phyloP scores from a whole-genome alignment of 768 basidiomycete species.

The Calocybe indica region DNA sequence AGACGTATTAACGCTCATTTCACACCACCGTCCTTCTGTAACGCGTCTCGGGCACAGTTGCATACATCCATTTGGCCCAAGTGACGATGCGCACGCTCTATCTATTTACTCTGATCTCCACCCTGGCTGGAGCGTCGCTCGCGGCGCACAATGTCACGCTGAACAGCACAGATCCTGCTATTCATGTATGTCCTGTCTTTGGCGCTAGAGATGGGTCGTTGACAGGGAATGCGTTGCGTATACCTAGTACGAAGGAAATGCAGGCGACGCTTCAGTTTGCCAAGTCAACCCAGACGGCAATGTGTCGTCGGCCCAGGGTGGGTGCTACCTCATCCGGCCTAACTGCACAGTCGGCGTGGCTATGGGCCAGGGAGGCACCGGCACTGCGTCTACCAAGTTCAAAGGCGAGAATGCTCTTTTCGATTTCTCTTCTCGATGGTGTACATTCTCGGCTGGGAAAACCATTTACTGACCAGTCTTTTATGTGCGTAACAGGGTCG shows the following conservation, averaged over 20 bases:
- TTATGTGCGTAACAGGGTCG: slow-evolving; percentile 10
- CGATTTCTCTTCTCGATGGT: background rate
- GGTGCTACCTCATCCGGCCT: slow-evolving; percentile 14
- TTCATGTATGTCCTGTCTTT: slow-evolving; percentile 5
- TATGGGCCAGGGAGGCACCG: slow-evolving; percentile 11
- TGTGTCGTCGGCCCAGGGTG: slow-evolving; percentile 5
- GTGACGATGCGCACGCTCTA: no score
- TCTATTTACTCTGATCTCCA: no score
- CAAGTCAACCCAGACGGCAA: slow-evolving; percentile 7
- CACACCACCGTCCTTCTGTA: no score
- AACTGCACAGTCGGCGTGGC: slow-evolving; percentile 14
- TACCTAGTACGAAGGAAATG: slow-evolving; percentile 12
- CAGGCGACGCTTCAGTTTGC: slow-evolving; percentile 5
- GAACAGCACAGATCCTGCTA: slow-evolving; percentile 16
- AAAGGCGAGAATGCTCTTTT: slow-evolving; percentile 9
- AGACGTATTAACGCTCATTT: no score
- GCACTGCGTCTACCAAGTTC: slow-evolving; percentile 16
- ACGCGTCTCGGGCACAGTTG: no score
- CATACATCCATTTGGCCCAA: no score
- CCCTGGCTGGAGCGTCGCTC: no score
- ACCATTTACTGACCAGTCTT: background rate
- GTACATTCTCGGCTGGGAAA: no score
- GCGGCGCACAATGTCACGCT: slow-evolving; percentile 15
- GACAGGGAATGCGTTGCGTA: background rate
- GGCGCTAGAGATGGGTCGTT: no score